Conservation (phyloP, 305 asterid genomes). For the Rubia occidens region DNA sequence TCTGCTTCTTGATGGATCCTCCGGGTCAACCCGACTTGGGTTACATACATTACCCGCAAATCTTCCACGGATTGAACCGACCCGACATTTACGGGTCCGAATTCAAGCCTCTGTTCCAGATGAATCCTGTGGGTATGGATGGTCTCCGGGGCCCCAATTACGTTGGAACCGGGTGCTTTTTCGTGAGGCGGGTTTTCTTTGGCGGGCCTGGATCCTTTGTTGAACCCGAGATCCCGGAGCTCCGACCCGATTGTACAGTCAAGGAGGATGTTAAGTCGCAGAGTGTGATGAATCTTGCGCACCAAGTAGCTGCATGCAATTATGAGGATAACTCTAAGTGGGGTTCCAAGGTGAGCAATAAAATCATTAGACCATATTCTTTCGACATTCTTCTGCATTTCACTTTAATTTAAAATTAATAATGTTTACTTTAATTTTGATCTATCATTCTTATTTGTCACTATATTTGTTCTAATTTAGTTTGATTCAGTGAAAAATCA, state of each 20-base stretch:
- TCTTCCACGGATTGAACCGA: conserved; percentile 54
- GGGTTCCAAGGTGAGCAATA: conserved; percentile 64
- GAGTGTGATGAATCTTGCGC: conserved; percentile 32
- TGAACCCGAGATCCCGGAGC: conserved; percentile 37
- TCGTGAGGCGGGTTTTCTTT: conserved; percentile 51
- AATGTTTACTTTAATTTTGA: too few species aligned
- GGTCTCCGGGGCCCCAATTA: conserved; percentile 58
- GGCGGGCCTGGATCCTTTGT: conserved; percentile 38
- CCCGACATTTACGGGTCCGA: conserved; percentile 63
- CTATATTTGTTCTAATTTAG: too few species aligned
- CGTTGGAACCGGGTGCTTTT: conserved; percentile 74
- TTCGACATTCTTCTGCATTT: too few species aligned
- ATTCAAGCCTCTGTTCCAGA: conserved; percentile 35
- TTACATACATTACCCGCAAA: conserved; percentile 66
- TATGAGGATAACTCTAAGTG: conserved; percentile 46
- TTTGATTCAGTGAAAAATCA: too few species aligned
- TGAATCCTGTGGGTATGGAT: conserved; percentile 56
- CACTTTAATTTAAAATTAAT: too few species aligned
- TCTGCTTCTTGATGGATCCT: conserved; percentile 39
- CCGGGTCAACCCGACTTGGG: conserved; percentile 37
- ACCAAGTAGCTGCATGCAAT: conserved; percentile 45
- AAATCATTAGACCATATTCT: too few species aligned
- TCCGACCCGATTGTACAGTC: conserved; percentile 36
- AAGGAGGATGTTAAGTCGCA: conserved; percentile 29
- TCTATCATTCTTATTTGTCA: too few species aligned